Base-by-base conservation (phyloP, 306 rosid species). In the Senna tora region DNA sequence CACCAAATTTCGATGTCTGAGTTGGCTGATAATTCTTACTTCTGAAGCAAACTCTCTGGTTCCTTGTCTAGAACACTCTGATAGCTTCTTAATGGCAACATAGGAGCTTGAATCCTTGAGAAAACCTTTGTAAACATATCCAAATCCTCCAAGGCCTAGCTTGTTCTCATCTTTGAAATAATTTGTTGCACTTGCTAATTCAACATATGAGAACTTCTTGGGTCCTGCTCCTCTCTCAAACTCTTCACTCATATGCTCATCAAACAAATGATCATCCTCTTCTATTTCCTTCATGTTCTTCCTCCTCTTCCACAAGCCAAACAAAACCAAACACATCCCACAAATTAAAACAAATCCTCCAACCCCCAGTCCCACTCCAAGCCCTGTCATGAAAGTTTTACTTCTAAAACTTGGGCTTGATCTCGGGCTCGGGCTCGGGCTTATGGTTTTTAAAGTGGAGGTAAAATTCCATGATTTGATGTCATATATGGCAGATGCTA, bases 61-160 rank as follows among this genome's bases (percentile, higher is more conserved):
- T 2, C 66, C 66, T 17, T 60, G 66, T 9, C 33, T 60, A 36
- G 66, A 60, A 16, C 6, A 45, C 8, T 34, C 0, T 16, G 66
- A 60, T 60, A 60, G 12, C 39, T 7, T 60, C 15, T 60, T 60
- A 1, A 60, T 9, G 15, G 66, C 47, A 16, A 60, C 47, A 5
- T 9, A 9, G 4, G 46, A 34, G 28, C 34, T 34, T 60, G 28
- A 36, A 3, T 16, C 28, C 17, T 5, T 60, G 1, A 60, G 1
- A 17, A 60, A 36, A 3, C 66, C 66, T 60, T 1, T 34, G 4
- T 60, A 60, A 41, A 88, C 79, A 9, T 85, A 88, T 2, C 79
- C 88, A 69, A 60, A 60, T n/a, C 45, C 66, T 34, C 66, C 66
- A 2, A 34, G 28, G 9, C 66, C 66, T 8, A 60, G 28, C 77